Conservation (phyloP, 768 basidiomycete species). For the Hemileccinum impolitum region DNA sequence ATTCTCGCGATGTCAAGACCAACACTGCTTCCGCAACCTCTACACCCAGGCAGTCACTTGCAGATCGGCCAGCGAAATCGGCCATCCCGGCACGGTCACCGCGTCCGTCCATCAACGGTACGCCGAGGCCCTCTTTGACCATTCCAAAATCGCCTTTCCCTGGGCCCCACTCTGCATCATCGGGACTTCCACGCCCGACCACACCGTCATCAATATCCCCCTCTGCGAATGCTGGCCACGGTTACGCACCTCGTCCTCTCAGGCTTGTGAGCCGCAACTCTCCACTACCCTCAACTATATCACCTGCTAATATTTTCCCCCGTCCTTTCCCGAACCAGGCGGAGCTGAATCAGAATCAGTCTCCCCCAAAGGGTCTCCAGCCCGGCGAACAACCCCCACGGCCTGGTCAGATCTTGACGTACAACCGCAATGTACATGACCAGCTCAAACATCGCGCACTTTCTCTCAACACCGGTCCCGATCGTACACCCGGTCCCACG, state of each 20-base stretch:
- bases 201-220: constrained; percentile 15
- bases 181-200: constrained; percentile 19
- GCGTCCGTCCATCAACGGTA: constrained; percentile 18
- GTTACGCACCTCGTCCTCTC: constrained; percentile 25
- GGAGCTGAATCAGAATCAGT: constrained; percentile 15
- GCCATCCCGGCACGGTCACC: constrained; percentile 7
- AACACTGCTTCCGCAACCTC: constrained; percentile 10
- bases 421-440: constrained; percentile 35
- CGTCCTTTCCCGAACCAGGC: constrained; percentile 1
- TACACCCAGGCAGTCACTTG: constrained; percentile 12
- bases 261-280: constrained; percentile 23
- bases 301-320: not conserved
- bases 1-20: constrained; percentile 5
- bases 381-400: constrained; percentile 24
- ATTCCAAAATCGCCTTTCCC: constrained; percentile 25
- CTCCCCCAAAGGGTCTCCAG: constrained; percentile 11
- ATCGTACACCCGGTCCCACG: constrained; percentile 4
- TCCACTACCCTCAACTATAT: constrained; percentile 6
- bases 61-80: constrained; percentile 6
- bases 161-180: constrained; percentile 8
- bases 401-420: constrained; percentile 25
- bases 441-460: constrained; percentile 26
- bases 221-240: constrained; percentile 3
- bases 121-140: constrained; percentile 23
- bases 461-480: constrained; percentile 9